phyloP scores from a whole-genome alignment of 208 protist species.

The Acanthamoeba comandoni region DNA sequence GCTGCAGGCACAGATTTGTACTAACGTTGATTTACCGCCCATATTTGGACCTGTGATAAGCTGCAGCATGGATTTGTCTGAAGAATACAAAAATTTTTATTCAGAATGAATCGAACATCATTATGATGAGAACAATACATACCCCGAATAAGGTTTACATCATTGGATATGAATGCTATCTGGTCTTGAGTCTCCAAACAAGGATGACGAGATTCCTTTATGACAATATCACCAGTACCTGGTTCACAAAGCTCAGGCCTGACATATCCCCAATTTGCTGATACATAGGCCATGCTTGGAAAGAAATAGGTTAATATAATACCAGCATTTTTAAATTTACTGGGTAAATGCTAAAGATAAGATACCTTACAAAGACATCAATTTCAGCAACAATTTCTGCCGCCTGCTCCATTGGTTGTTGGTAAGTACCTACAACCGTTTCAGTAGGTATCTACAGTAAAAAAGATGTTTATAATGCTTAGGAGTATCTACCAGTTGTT shows the following conservation, averaged over 20 bases:
- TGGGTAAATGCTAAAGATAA: not conserved
- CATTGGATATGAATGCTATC: constrained; percentile 57
- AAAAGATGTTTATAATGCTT: not conserved
- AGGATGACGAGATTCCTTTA: constrained; percentile 88
- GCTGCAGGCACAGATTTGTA: constrained; percentile 82
- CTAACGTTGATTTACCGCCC: constrained; percentile 99
- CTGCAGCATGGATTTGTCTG: constrained; percentile 80
- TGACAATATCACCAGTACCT: constrained; percentile 35
- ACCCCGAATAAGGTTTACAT: not conserved
- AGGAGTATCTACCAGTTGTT: not conserved
- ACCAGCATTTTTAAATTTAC: no score
- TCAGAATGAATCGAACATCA: not conserved
- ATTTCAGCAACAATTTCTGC: constrained; percentile 38
- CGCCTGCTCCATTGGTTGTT: constrained; percentile 36
- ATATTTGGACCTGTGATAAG: constrained; percentile 94
- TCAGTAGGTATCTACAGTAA: no score
- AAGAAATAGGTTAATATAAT: constrained; percentile 32
- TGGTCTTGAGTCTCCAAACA: constrained; percentile 78
- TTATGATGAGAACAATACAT: not conserved
- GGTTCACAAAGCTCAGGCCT: not conserved
- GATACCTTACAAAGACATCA: constrained; percentile 62
- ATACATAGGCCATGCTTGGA: constrained; percentile 60
- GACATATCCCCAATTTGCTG: constrained; percentile 21
- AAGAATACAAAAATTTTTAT: constrained; percentile 15
- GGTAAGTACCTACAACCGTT: constrained; percentile 40